Base-by-base conservation (phyloP, 371 early-diverging fungal genomes). In the Synchytrium microbalum region DNA sequence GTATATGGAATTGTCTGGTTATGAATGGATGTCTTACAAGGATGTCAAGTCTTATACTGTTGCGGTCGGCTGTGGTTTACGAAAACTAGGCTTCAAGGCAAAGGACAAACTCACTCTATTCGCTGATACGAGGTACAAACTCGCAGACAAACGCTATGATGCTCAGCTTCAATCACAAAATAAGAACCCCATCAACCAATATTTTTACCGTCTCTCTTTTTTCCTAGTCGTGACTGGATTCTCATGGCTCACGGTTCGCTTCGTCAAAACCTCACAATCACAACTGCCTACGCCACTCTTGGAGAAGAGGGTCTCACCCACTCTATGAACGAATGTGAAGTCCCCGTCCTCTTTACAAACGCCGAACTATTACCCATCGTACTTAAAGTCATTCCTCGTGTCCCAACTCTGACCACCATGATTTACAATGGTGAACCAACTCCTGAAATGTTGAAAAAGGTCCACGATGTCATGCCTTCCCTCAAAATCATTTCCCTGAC, bases 221-320 rank as follows among this genome's bases (percentile, higher is more conserved):
- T 58, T 27, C 25, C 28, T 75, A 87, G 88, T 67, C 82, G 81
- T 65, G 79, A 88, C 67, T 92, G 91, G 91, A 72, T 87, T 61
- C 66, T 87, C 61, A 72, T 84, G 10, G 85, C 89, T 25, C 85
- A 87, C 67, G 86, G 82, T 25, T 69, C 78, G 38, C 91, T 85
- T 68, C 79, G 87, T 5, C 91, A 90, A 70, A 74, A 74, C 57
- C 78, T 88, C 65, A 84, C 87, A 33, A 86, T 91, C 72, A 87
- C 91, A 29, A 93, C 93, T 32, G 90, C 90, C 13, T 91, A 92
- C 74, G 92, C 90, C 59, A 92, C 92, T 2, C 81, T 96, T 38
- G 96, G 96, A 24, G 88, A 87, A 67, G 91, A 90, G 23, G 93
- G 92, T 32, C 83, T 91, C 46, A 67, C 86, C 32, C 91, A 88